Evolutionary conservation across 1,284 basidiomycete species (phyloP), one percentile per base, ranked within the genome.

Genomic region (Tylopilus orsonianus): DNA sequence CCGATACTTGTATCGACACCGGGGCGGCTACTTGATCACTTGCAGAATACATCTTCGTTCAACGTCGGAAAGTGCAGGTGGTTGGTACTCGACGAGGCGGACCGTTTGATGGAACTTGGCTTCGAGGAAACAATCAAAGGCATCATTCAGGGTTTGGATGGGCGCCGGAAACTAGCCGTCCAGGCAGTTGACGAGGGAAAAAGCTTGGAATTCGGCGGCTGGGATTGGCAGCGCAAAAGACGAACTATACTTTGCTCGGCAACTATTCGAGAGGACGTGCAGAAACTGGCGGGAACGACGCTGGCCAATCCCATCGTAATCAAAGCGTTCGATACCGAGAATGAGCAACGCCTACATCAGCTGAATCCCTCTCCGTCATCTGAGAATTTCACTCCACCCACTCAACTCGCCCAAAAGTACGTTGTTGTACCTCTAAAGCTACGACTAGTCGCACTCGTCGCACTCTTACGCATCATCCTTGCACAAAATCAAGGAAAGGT

Each of bases 1-100:
- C 81, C 81, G 8, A 81, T 99, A 50, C 77, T 97, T 50, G 94
- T 97, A 47, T 95, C 96, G 4, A 99, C 97, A 0, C 97, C 97
- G 5, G 97, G 97, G 61, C 89, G 97, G 56, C 75, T 99, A 38
- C 80, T 99, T 20, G 97, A 99, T 68, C 82, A 94, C 62, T 76
- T 98, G 42, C 93, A 97, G 70, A 82, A 96, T 83, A 99, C 97
- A 0, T 80, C 85, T 0, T 87, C 90, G 3, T 91, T 98, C 69
- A 89, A 95, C 58, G 85, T 93, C 44, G 90, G 89, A 46, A 97
- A 97, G 71, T 93, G 91, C 61, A 83, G 92, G 46, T 99, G 96
- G 93, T 77, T 99, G 14, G 86, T 99, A 1, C 80, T 99, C 24
- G 97, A 99, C 64, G 97, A 99, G 72, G 96, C 97, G 3, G 97